Conservation (phyloP, 1,284 basidiomycete species). For the Porogramme epimiltina region DNA sequence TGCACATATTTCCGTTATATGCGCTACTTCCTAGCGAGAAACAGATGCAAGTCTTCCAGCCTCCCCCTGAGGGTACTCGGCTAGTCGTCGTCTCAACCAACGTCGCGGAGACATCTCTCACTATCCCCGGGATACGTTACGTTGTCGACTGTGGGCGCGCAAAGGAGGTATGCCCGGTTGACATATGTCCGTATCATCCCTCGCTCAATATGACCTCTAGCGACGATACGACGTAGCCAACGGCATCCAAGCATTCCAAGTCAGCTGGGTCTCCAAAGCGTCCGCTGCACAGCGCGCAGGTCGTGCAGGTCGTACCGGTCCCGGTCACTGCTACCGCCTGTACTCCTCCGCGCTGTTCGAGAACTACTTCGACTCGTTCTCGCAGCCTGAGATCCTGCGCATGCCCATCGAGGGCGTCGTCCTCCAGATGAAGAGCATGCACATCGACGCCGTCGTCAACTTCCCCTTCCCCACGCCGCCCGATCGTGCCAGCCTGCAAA, state of each 20-base stretch:
- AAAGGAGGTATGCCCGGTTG: constrained; percentile 65
- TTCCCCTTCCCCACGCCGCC: constrained; percentile 99
- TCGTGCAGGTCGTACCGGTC: constrained; percentile 77
- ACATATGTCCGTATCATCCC: too few species aligned
- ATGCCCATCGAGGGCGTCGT: constrained; percentile 98
- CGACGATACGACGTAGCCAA: constrained; percentile 59
- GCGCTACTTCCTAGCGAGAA: constrained; percentile 73
- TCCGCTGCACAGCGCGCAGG: constrained; percentile 75
- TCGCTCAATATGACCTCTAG: constrained; percentile 26
- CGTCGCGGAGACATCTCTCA: constrained; percentile 80
- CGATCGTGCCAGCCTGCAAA: constrained; percentile 74
- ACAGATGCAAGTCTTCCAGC: constrained; percentile 75
- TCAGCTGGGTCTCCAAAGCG: constrained; percentile 79
- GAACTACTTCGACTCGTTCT: constrained; percentile 88
- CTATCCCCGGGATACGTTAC: constrained; percentile 77
- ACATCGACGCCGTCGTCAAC: constrained; percentile 94
- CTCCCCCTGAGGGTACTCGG: constrained; percentile 62
- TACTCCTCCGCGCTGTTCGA: constrained; percentile 84
- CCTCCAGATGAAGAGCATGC: constrained; percentile 99
- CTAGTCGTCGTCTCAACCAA: constrained; percentile 79
- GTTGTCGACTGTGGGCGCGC: constrained; percentile 79
- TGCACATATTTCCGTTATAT: constrained; percentile 77
- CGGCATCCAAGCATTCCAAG: constrained; percentile 73
- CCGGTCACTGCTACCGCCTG: constrained; percentile 79
- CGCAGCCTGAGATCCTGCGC: constrained; percentile 90